Conservation (phyloP, 306 rosid genomes). For the Luffa aegyptiaca region DNA sequence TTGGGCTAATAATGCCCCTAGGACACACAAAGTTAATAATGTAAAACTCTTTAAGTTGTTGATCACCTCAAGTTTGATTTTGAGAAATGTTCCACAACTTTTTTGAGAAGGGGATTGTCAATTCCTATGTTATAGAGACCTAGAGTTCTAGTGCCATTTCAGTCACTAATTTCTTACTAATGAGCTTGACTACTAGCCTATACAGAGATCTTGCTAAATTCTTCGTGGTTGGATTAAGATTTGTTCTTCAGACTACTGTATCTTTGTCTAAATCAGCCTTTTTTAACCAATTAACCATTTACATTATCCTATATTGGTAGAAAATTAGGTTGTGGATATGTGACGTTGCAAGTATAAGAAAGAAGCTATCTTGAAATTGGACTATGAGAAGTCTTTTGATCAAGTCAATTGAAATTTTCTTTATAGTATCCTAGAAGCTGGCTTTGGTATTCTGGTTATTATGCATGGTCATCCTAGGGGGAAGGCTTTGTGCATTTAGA, state of each 20-base stretch:
- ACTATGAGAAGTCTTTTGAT: neutral
- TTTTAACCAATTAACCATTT: neutral
- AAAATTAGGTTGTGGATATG: neutral
- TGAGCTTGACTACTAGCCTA: no score
- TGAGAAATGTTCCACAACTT: no score
- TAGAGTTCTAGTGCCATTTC: no score
- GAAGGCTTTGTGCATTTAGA: neutral
- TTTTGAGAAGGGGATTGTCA: no score
- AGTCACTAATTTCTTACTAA: no score
- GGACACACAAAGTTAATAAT: neutral
- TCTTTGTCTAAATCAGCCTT: neutral
- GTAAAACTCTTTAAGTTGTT: neutral
- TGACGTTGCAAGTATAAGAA: neutral
- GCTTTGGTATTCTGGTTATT: neutral
- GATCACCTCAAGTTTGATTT: neutral
- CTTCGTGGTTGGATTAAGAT: no score
- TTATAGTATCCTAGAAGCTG: neutral
- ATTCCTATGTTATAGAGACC: no score
- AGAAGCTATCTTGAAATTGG: neutral
- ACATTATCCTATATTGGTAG: neutral
- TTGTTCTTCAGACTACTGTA: no score
- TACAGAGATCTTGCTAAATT: no score
- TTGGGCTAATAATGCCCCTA: neutral
- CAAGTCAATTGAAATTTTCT: neutral
- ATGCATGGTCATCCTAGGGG: neutral